phyloP scores from a whole-genome alignment of 495 filamentous ascomycete species.

The Ascodesmis nigricans region DNA sequence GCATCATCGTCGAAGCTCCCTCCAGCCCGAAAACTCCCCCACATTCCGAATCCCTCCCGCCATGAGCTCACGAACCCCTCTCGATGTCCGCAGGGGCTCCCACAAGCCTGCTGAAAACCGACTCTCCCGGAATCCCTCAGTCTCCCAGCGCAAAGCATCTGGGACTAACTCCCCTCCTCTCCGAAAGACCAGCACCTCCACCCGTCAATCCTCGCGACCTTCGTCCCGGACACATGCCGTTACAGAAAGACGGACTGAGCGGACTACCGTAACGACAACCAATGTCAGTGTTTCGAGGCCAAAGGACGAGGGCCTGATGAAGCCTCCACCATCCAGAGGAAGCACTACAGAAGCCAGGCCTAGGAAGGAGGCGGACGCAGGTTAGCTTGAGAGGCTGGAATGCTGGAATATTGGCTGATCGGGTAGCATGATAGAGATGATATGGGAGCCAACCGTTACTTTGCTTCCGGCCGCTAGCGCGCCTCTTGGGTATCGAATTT shows the following conservation, averaged over 20 bases:
- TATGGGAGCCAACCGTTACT: constrained; percentile 68
- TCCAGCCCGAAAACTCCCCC: too few species aligned
- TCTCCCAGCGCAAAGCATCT: too few species aligned
- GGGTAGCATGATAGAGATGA: constrained; percentile 21
- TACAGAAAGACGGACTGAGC: constrained; percentile 26
- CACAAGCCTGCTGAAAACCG: too few species aligned
- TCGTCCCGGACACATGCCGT: constrained; percentile 1
- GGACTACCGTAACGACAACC: constrained; percentile 36
- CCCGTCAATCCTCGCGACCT: background rate
- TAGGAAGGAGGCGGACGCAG: constrained; percentile 24
- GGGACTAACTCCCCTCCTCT: constrained; percentile 6
- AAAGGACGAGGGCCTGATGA: constrained; percentile 7
- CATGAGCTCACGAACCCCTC: too few species aligned
- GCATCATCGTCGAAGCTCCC: too few species aligned
- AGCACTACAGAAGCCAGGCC: background rate
- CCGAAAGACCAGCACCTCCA: constrained; percentile 2
- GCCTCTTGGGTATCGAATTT: constrained; percentile 68
- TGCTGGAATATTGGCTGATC: background rate
- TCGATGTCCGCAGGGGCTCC: too few species aligned
- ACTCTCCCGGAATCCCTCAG: too few species aligned
- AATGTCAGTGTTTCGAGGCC: constrained; percentile 34
- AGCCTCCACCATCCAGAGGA: background rate
- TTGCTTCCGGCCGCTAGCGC: constrained; percentile 70
- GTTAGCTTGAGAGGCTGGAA: constrained; percentile 24
- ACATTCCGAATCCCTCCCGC: too few species aligned